A percentile compares a stretch with the other conserved stretches of the same genome.
Conservation (phyloP, 305 asterid genomes). For the Euphrasia arctica region DNA sequence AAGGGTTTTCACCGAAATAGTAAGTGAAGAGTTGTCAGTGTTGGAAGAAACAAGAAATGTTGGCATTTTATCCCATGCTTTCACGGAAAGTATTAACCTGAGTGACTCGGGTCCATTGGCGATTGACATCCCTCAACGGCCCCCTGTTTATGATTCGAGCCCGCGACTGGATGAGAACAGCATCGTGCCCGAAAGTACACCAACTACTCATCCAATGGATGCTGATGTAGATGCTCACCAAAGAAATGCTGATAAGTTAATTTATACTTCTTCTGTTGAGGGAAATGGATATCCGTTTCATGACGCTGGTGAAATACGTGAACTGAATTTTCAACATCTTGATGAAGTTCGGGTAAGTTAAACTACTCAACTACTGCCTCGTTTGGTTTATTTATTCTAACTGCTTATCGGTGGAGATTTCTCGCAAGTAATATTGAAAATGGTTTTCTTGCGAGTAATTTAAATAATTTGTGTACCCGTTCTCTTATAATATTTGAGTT, state of each 20-base stretch:
- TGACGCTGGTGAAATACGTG: conserved; percentile 29
- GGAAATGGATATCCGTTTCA: conserved; percentile 35
- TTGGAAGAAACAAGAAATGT: conserved; percentile 35
- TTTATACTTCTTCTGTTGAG: conserved; percentile 36
- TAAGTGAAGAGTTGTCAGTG: conserved; percentile 36
- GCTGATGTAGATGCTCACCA: conserved; percentile 29
- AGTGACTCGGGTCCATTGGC: conserved; percentile 26
- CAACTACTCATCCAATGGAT: conserved; percentile 27
- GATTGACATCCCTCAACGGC: conserved; percentile 30
- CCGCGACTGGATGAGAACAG: conserved; percentile 37
- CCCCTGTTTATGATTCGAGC: conserved; percentile 53
- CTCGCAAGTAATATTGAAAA: conserved; percentile 11
- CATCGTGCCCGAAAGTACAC: conserved; percentile 19
- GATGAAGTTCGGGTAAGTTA: conserved; percentile 46
- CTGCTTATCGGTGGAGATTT: not conserved
- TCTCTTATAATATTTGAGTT: too few relatives aligned
- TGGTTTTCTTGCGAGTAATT: not conserved
- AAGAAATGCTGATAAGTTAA: conserved; percentile 38
- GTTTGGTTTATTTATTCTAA: conserved; percentile 1
- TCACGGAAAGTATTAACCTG: conserved; percentile 29
- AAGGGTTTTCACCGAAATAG: conserved; percentile 44
- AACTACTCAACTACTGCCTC: conserved; percentile 1
- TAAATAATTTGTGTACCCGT: not conserved
- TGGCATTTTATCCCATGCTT: conserved; percentile 7
- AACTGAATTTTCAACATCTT: conserved; percentile 36